Conservation (phyloP, 148 eudicot species). For the Chenopodium suecicum region DNA sequence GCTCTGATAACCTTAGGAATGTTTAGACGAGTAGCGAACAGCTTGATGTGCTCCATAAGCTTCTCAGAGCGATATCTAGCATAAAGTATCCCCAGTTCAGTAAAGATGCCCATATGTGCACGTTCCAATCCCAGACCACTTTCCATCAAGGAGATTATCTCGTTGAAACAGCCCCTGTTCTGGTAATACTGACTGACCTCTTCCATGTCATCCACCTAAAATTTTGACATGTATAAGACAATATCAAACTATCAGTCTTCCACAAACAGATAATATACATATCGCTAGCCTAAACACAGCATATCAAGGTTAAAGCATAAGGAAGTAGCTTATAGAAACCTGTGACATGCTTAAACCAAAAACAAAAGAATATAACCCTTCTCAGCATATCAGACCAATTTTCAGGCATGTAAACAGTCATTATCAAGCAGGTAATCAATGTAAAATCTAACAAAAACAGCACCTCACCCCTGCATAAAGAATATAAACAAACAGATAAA, state of each 20-base stretch:
- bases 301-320: neutral
- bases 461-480: too few species aligned
- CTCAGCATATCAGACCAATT: neutral
- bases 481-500: too few species aligned
- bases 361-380: neutral
- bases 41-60: slow-evolving; percentile 98
- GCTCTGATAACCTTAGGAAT: slow-evolving; percentile 97
- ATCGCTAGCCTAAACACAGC: neutral
- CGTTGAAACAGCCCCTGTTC: slow-evolving; percentile 92
- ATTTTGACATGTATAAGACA: neutral
- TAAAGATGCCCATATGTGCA: slow-evolving; percentile 98
- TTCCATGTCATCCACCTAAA: slow-evolving; percentile 89
- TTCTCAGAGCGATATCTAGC: slow-evolving; percentile 96
- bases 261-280: neutral
- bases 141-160: slow-evolving; percentile 91
- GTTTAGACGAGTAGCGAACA: slow-evolving; percentile 95
- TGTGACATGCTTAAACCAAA: neutral
- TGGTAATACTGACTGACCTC: slow-evolving; percentile 93
- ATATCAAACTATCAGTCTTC: neutral
- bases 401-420: neutral
- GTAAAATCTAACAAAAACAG: neutral
- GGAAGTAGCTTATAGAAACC: neutral
- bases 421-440: neutral
- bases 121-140: slow-evolving; percentile 98
- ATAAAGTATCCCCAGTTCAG: slow-evolving; percentile 94